phyloP scores from a whole-genome alignment of 176 grass and related monocot genomes.

The Triticum urartu region DNA sequence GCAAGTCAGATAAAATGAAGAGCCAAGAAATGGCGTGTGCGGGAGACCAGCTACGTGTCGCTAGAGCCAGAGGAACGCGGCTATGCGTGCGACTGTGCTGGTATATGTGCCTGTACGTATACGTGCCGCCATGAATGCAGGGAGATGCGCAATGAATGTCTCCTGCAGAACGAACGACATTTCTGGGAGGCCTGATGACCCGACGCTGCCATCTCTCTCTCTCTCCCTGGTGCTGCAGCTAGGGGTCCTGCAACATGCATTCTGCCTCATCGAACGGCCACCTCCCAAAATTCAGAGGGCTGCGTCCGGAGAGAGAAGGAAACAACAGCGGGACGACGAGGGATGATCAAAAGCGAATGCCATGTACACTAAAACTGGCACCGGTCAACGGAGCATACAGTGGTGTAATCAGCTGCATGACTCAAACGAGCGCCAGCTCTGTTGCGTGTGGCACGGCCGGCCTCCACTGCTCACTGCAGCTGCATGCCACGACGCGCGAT shows the following conservation, averaged over 20 bases:
- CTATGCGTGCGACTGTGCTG: not conserved
- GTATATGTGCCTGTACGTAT: constrained; percentile 9
- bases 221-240: constrained; percentile 17
- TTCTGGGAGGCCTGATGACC: constrained; percentile 42
- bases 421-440: not conserved
- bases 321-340: not conserved
- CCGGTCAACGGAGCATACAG: constrained; percentile 29
- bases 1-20: not conserved
- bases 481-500: not conserved
- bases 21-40: not conserved
- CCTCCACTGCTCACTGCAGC: not conserved
- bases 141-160: constrained; percentile 38
- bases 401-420: not conserved
- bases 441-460: not conserved
- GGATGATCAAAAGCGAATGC: constrained; percentile 2
- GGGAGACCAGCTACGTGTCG: not conserved
- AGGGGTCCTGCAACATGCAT: constrained; percentile 47
- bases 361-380: not conserved
- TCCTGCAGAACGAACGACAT: constrained; percentile 63
- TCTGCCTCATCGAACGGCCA: constrained; percentile 32
- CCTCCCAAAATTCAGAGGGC: not conserved
- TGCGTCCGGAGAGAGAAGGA: not conserved
- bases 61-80: not conserved
- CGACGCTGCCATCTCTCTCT: not conserved
- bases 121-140: constrained; percentile 31